phyloP scores from a whole-genome alignment of 768 basidiomycete species.

The Xerocomus potaroensis region DNA sequence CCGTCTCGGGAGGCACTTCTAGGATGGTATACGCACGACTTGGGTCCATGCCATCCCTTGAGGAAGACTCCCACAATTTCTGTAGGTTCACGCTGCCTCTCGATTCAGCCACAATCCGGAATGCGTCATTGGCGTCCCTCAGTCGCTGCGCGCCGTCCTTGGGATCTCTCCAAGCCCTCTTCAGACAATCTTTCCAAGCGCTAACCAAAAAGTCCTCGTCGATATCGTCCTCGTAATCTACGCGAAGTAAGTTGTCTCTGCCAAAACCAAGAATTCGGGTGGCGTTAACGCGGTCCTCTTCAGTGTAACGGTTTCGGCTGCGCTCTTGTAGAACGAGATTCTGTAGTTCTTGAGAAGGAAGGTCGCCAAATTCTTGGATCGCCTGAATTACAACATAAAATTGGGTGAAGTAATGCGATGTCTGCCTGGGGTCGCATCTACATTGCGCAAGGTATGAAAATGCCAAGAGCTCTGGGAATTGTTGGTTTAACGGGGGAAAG shows the following conservation, averaged over 20 bases:
- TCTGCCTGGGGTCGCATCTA: conserved; percentile 70
- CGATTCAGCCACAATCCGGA: conserved; percentile 64
- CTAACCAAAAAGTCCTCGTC: conserved; percentile 65
- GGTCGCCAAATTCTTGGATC: conserved; percentile 47
- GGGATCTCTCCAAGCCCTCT: conserved; percentile 50
- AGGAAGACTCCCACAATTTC: conserved; percentile 50
- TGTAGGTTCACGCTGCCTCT: conserved; percentile 49
- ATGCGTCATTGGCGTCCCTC: conserved; percentile 59
- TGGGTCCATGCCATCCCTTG: conserved; percentile 59
- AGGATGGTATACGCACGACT: conserved; percentile 68
- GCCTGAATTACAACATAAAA: conserved; percentile 48
- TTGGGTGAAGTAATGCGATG: conserved; percentile 58
- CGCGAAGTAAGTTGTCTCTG: conserved; percentile 46
- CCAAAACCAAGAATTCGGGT: conserved; percentile 63
- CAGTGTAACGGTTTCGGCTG: conserved; percentile 59
- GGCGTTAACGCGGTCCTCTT: conserved; percentile 49
- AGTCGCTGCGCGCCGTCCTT: conserved; percentile 44
- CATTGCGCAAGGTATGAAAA: conserved; percentile 80
- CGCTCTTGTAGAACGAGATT: conserved; percentile 58
- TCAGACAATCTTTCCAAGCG: conserved; percentile 61
- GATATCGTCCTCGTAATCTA: conserved; percentile 70
- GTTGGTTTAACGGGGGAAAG: conserved; percentile 3
- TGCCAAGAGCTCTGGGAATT: conserved; percentile 55
- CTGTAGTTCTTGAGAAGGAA: conserved; percentile 45
- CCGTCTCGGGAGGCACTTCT: conserved; percentile 65